Evolutionary conservation across 768 basidiomycete genomes (phyloP), one percentile per base, ranked within the genome.

Genomic region (Xerocomellus chrysenteron): DNA sequence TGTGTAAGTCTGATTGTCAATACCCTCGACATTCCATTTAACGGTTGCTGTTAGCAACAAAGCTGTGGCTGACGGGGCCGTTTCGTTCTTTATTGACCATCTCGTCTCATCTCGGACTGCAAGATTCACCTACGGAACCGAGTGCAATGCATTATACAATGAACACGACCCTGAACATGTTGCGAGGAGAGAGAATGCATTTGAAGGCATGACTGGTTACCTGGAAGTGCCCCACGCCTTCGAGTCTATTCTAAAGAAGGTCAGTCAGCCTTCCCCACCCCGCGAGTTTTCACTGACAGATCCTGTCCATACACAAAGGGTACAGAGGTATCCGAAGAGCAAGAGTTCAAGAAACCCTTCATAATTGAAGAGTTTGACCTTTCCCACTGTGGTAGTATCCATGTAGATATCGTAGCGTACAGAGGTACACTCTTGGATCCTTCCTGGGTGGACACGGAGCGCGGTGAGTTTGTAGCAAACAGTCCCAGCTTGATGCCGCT

Each of bases 301-400:
- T 26, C 5, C 3, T 2, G 28, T 37, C 6, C 5, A 2, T 17
- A 35, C 24, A 19, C 32, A 33, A 41, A 60, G 59, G 59, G 59
- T 8, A 56, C 44, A 2, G 52, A 60, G 24, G 59, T 60, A 4
- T 55, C 59, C 3, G 59, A 60, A 55, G 36, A 50, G n/a, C 48
- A 60, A 42, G 59, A 60, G 28, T 61, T 60, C 59, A 56, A 50
- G 52, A 50, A 61, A n/a, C n/a, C 39, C 8, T 60, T 61, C 16
- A 43, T 36, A 24, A 50, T 60, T 7, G 59, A 60, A 50, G 59
- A 60, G 13, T 60, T 61, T 42, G 59, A 60, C 24, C 45, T 61
- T 9, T 61, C 58, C 4, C 35, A 33, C 10, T 60, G 59, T 30
- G 59, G 59, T 26, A 60, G 17, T 10, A 60, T 61, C 48, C 48